Conservation (phyloP, 169 alveolate genomes). For the Perkinsus chesapeaki region DNA sequence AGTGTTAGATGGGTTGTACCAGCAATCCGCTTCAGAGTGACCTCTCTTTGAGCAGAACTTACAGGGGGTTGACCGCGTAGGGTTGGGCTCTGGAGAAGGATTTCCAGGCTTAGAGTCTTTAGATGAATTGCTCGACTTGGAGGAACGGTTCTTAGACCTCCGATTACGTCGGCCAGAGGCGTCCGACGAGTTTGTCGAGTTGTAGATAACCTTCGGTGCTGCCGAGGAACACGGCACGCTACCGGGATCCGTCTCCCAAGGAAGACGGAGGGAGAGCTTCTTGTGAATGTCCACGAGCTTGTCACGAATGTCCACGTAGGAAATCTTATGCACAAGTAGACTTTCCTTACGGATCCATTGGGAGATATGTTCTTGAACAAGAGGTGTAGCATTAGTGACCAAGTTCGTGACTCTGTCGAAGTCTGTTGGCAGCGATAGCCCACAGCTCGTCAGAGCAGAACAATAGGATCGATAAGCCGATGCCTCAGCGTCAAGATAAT, state of each 20-base stretch:
- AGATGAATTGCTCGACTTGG: background rate
- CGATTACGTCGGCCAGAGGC: background rate
- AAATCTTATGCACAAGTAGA: background rate
- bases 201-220: too few species aligned
- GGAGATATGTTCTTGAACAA: background rate
- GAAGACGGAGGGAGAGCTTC: background rate
- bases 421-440: background rate
- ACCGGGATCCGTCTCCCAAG: too few species aligned
- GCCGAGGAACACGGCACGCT: too few species aligned
- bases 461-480: background rate
- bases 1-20: background rate
- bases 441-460: background rate
- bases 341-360: background rate
- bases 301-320: background rate
- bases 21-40: background rate
- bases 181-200: too few species aligned
- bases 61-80: background rate
- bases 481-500: background rate
- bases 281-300: background rate
- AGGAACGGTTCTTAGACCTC: background rate
- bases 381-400: background rate
- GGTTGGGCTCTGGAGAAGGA: background rate
- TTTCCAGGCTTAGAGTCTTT: background rate
- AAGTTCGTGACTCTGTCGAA: background rate
- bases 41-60: background rate